Base-by-base conservation (phyloP, 2,329 filamentous ascomycete species). In the Xylariaceae sp. region DNA sequence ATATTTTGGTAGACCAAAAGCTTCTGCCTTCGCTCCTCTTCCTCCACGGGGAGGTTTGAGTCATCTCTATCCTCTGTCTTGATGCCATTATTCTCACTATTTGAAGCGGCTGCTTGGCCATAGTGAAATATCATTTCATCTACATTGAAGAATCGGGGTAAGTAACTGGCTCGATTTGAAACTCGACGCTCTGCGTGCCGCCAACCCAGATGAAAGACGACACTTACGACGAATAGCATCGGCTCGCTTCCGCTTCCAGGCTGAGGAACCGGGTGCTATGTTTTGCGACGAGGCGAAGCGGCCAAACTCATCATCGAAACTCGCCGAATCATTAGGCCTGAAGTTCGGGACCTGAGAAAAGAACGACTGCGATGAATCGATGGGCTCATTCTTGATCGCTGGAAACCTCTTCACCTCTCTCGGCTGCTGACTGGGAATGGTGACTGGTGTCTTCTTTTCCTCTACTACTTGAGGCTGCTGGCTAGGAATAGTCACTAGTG, bases 231-330 rank as follows among this genome's bases (percentile, higher is more conserved):
- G 50, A 39, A 64, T 53, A 18, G 58, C 62, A 23, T 57, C 13
- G 5, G 62, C 59, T 15, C 60, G 62, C 13, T 61, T 49, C 49
- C 51, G 23, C 15, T 56, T 39, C 62, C 62, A 64, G 3, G 11
- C 51, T 9, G 47, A 9, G 1, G 60, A 61, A 2, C 62, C 60
- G 8, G 49, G 62, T 2, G 8, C 17, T 37, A 64, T 62, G 13
- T 64, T 56, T 35, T 70, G 68, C 9, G 68, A 69, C 6, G 66
- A 70, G 10, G 67, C 67, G 48, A 67, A 66, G 7, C 68, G 68
- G 3, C 44, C n/a, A 13, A 69, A 70, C 30, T 70, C 68, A 7
- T 69, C 63, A 2, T 68, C 67, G 30, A 70, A 70, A 13, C 56
- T 55, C 3, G 65, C 62, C 9, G 53, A 58, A 34, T 52, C 52